phyloP scores from a whole-genome alignment of 306 rosid species.

The Lathyrus tuberosus region DNA sequence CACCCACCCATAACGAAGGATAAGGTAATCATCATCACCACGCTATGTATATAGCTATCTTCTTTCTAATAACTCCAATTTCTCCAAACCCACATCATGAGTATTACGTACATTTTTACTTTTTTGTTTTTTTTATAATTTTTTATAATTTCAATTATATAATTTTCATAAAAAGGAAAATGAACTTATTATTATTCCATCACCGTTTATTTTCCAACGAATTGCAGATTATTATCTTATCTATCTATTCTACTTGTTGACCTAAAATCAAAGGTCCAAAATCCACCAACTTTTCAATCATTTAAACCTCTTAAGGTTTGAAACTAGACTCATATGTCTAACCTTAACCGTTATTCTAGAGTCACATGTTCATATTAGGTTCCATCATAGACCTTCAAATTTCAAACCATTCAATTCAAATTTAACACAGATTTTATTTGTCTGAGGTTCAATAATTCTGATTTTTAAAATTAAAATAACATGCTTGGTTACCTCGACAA shows the following conservation, averaged over 20 bases:
- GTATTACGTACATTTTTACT: slow-evolving; percentile 7
- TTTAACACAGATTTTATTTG: background rate
- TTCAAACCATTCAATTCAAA: background rate
- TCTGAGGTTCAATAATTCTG: too few relatives aligned
- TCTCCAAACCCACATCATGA: background rate
- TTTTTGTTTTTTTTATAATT: too few relatives aligned
- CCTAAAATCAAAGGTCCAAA: background rate
- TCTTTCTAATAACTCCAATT: slow-evolving; percentile 3
- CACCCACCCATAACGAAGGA: slow-evolving; percentile 33
- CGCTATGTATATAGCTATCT: background rate
- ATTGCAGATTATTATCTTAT: background rate
- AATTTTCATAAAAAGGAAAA: too few relatives aligned
- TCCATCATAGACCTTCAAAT: slow-evolving; percentile 39
- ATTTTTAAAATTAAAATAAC: too few relatives aligned
- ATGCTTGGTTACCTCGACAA: background rate
- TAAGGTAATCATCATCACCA: slow-evolving; percentile 3
- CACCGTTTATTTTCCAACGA: background rate
- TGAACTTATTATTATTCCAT: too few relatives aligned
- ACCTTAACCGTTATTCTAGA: background rate
- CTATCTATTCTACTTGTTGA: background rate
- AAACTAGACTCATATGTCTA: background rate
- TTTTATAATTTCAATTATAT: too few relatives aligned
- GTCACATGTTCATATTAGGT: slow-evolving; percentile 36
- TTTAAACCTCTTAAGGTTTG: background rate
- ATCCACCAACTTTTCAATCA: background rate